Evolutionary conservation across 306 rosid genomes (phyloP).

Genomic region (Cicer chorassanicum): DNA sequence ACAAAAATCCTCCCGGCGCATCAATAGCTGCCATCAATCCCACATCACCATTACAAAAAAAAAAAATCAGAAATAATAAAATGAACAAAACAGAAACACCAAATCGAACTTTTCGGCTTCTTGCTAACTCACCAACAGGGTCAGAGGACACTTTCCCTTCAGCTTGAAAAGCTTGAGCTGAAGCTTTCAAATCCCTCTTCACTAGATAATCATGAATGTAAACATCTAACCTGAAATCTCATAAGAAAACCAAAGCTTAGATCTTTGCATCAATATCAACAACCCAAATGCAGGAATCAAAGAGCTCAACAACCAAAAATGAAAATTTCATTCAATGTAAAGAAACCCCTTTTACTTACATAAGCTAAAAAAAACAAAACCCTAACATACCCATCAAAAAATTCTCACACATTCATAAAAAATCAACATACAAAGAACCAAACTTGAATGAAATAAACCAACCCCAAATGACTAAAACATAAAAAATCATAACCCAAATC

Average conservation of each 20-base stretch:
- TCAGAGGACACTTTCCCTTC: conserved; percentile 98
- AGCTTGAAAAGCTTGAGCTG: conserved; percentile 99
- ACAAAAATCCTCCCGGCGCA: conserved; percentile 97
- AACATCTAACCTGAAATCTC: conserved; percentile 87
- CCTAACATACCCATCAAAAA: conserved; percentile 51
- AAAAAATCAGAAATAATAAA: conserved; percentile 32
- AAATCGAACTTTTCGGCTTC: conserved; percentile 12
- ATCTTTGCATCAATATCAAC: conserved; percentile 47
- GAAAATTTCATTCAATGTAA: conserved; percentile 41
- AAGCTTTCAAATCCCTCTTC: conserved; percentile 95
- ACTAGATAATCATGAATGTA: conserved; percentile 96
- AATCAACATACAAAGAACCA: neutral
- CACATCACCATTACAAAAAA: conserved; percentile 33
- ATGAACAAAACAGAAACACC: conserved; percentile 35
- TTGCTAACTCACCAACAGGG: conserved; percentile 85
- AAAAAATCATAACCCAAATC: conserved; percentile 55
- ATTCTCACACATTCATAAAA: conserved; percentile 22
- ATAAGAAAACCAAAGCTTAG: conserved; percentile 35
- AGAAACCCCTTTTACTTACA: conserved; percentile 32
- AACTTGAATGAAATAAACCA: conserved; percentile 27
- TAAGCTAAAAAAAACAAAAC: conserved; percentile 36
- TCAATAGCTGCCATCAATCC: conserved; percentile 77
- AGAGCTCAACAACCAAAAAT: conserved; percentile 39
- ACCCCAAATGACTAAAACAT: conserved; percentile 44
- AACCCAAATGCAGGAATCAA: conserved; percentile 41